Conservation (phyloP, 176 grass and related monocot genomes). For the Luzula sylvatica region DNA sequence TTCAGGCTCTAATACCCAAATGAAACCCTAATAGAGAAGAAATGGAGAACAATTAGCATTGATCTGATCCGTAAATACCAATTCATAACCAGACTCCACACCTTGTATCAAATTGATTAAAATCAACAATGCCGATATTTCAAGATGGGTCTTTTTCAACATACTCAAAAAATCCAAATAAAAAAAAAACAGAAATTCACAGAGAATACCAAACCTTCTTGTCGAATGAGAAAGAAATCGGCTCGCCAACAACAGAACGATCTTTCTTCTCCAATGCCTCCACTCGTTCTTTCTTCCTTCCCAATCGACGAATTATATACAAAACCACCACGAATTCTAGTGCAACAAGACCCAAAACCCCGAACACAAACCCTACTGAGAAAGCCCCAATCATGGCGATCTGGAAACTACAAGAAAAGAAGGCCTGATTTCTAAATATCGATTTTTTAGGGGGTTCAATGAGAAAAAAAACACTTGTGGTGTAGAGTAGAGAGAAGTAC, state of each 20-base stretch:
- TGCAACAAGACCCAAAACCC: slow-evolving; percentile 31
- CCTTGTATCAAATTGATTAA: not conserved
- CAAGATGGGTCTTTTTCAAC: not conserved
- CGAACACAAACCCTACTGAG: slow-evolving; percentile 52
- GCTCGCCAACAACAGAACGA: slow-evolving; percentile 33
- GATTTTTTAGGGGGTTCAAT: no score
- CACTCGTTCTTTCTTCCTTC: slow-evolving; percentile 6
- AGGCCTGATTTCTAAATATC: not conserved
- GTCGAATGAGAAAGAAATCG: slow-evolving; percentile 24
- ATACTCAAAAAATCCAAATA: not conserved
- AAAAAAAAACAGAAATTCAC: not conserved
- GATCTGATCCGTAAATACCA: not conserved
- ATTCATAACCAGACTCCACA: not conserved
- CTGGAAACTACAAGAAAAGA: not conserved
- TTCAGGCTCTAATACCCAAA: slow-evolving; percentile 86
- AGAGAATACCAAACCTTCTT: slow-evolving; percentile 47
- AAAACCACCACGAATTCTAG: slow-evolving; percentile 37
- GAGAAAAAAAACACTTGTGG: no score
- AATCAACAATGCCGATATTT: not conserved
- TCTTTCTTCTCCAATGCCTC: not conserved
- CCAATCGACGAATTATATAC: slow-evolving; percentile 30
- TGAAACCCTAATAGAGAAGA: slow-evolving; percentile 35
- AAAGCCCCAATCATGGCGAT: slow-evolving; percentile 34
- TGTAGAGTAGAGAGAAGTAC: no score
- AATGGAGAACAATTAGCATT: not conserved